Evolutionary conservation across 2,329 filamentous ascomycete genomes (phyloP).

Genomic region (Scytalidium sp.): DNA sequence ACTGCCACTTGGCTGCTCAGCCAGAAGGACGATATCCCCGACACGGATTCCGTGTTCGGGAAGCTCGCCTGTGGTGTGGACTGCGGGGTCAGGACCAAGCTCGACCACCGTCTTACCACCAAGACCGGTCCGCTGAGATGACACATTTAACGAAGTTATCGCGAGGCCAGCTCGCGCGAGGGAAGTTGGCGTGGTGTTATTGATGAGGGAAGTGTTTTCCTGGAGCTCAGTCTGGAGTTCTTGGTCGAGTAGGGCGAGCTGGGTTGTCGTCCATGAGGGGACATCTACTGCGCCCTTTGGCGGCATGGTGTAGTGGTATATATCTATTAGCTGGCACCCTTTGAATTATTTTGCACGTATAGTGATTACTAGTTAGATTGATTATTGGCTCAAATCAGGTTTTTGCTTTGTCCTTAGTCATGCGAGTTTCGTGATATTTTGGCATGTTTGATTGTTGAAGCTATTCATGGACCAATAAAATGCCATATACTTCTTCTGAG

Average conservation of each 20-base stretch:
- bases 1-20: conserved; percentile 70
- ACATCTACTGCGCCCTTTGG: conserved; percentile 50
- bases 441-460: too few species aligned
- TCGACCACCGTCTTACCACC: conserved; percentile 90
- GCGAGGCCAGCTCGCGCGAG: conserved; percentile 78
- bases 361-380: too few species aligned
- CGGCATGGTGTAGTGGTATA: too few species aligned
- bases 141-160: conserved; percentile 70
- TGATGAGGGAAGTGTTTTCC: conserved; percentile 66
- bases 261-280: conserved; percentile 64
- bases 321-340: too few species aligned
- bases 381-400: too few species aligned
- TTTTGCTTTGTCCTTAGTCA: too few species aligned
- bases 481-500: too few species aligned
- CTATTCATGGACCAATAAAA: too few species aligned
- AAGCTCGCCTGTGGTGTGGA: conserved; percentile 42
- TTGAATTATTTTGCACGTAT: too few species aligned
- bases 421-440: too few species aligned
- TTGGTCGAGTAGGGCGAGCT: conserved; percentile 66
- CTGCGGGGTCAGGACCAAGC: conserved; percentile 68
- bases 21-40: conserved; percentile 75
- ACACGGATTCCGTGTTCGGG: conserved; percentile 73
- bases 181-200: conserved; percentile 62
- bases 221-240: conserved; percentile 72
- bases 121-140: conserved; percentile 79